Evolutionary conservation across 208 protist species (phyloP), one percentile per base, ranked within the genome.

Genomic region (Leishmania gerbilli): DNA sequence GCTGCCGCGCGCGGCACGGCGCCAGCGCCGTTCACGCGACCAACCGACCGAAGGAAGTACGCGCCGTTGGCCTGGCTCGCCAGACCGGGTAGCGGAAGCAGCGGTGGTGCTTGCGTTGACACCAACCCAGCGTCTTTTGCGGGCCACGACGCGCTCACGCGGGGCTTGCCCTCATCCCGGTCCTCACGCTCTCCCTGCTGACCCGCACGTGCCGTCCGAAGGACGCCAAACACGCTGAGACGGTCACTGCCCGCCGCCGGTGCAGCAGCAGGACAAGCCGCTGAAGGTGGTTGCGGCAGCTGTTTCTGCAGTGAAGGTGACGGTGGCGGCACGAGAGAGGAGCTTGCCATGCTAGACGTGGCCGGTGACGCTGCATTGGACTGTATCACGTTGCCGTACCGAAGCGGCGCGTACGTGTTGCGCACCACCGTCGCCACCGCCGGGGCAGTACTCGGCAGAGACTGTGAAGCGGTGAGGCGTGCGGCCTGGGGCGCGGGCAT

Each of bases 221-320:
- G 85, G n/a, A 86, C 90, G 1, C 85, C 87, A 24, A 84, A 82
- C 2, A 92, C 82, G 55, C 79, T 79, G n/a, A 71, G 55, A 34
- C 21, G 37, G 1, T 21, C 55, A 62, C 8, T 65, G 37, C 8
- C 45, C 31, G 3, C 9, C 2, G 47, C 15, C 13, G 24, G n/a
- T 27, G 47, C 24, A 34, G 47, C 24, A 27, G 24, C 71, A 58
- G 31, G 24, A 47, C 3, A 42, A 24, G 71, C n/a, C 13, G 31
- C 51, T 27, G 51, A n/a, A 11, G 21, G 34, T 37, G 31, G 34
- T 72, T 40, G 77, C 21, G n/a, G 47, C 65, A 64, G 64, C 21
- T 17, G 45, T 40, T 45, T 13, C 34, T 34, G 31, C 45, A 15
- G 37, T 47, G 65, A 37, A 47, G 42, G 56, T 3, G 58, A 47